Evolutionary conservation across 139 green algal species (phyloP).

Genomic region (Klebsormidium nitens): DNA sequence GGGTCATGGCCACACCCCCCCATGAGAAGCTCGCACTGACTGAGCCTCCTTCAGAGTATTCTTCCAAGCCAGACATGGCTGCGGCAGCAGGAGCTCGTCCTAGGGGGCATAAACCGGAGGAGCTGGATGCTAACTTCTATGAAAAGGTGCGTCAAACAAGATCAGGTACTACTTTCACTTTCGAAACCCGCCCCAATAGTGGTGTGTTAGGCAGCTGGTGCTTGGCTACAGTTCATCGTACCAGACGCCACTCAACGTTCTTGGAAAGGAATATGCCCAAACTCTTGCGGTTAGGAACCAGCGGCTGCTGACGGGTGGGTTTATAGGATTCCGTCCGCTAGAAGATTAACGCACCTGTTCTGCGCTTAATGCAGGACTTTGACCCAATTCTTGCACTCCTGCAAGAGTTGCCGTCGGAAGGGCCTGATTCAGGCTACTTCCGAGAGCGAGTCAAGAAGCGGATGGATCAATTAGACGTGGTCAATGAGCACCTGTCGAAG

Average conservation of each 20-base stretch:
- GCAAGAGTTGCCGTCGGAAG: constrained; percentile 9
- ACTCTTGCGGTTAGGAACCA: not conserved
- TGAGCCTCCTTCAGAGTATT: no score
- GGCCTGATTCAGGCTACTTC: constrained; percentile 2
- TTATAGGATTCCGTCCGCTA: not conserved
- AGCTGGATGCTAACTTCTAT: constrained; percentile 14
- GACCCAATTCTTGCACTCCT: constrained; percentile 17
- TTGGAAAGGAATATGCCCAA: no score
- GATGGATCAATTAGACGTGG: constrained; percentile 19
- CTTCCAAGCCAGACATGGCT: no score
- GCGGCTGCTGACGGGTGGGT: not conserved
- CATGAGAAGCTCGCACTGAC: no score
- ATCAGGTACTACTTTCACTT: no score
- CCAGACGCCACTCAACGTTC: not conserved
- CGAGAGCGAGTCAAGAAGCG: constrained; percentile 9
- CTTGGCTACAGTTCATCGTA: not conserved
- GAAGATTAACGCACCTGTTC: no score
- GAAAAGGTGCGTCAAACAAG: constrained; percentile 13
- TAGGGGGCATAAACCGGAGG: not conserved
- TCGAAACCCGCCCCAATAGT: no score
- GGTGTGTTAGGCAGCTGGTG: no score
- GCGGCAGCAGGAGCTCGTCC: not conserved
- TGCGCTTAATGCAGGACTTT: constrained; percentile 29
- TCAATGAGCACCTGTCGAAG: constrained; percentile 26
- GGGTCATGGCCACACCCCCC: no score